These are phyloP conservation scores for Thelonectria blattea DNA, from an alignment of 2,329 filamentous ascomycete genomes.

Conservation along the genomic window DNA sequence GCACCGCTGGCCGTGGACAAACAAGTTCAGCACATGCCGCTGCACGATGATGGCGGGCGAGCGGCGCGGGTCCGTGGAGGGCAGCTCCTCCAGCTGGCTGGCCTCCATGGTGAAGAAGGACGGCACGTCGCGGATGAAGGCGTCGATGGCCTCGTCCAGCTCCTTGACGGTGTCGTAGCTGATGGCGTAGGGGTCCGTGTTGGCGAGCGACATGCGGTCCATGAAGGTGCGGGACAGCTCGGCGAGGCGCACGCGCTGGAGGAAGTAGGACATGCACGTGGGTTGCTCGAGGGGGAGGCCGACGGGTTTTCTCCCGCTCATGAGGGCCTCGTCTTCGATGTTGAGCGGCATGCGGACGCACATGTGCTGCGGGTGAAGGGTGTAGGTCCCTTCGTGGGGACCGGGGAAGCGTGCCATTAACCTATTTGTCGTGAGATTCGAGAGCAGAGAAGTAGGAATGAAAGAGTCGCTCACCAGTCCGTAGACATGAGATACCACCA, in stretches of 20 bases:
- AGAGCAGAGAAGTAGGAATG: background rate
- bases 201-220: conserved; percentile 40
- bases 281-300: conserved; percentile 40
- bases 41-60: conserved; percentile 38
- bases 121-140: conserved; percentile 39
- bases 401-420: conserved; percentile 46
- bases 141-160: conserved; percentile 41
- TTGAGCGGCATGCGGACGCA: conserved; percentile 47
- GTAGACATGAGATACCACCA: conserved; percentile 53
- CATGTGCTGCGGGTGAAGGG: conserved; percentile 48
- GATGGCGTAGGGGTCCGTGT: conserved; percentile 39
- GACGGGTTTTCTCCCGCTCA: conserved; percentile 37
- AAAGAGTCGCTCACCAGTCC: conserved; percentile 44
- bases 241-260: conserved; percentile 47
- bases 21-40: conserved; percentile 42
- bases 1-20: conserved; percentile 44
- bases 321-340: conserved; percentile 46
- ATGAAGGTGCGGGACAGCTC: conserved; percentile 45
- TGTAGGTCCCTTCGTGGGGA: conserved; percentile 45
- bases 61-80: conserved; percentile 31
- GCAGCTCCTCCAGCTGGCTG: conserved; percentile 27
- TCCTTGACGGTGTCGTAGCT: conserved; percentile 42
- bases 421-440: conserved; percentile 34
- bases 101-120: conserved; percentile 38
- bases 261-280: conserved; percentile 46